These are phyloP conservation scores for Leccinum longicurvipes DNA, from an alignment of 768 basidiomycete genomes.

Conservation along the genomic window DNA sequence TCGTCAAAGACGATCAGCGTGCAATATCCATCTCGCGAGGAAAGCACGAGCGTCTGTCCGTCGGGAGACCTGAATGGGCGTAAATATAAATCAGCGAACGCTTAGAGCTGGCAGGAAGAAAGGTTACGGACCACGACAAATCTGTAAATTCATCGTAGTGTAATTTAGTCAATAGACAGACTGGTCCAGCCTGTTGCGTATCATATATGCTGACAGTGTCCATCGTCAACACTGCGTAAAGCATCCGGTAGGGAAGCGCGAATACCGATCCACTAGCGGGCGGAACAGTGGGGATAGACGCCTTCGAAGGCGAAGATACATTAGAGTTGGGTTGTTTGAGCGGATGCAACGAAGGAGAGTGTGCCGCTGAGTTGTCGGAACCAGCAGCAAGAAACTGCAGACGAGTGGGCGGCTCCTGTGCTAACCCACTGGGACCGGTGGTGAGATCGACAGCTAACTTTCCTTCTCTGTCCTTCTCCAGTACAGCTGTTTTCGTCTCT, in stretches of 20 bases:
- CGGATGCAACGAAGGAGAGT: conserved; percentile 13
- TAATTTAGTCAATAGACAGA: conserved; percentile 88
- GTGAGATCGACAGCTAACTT: conserved; percentile 58
- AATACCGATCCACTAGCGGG: conserved; percentile 69
- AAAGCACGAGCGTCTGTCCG: conserved; percentile 87
- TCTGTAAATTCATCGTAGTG: conserved; percentile 99
- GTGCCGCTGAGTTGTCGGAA: conserved; percentile 4
- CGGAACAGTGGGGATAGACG: conserved; percentile 30
- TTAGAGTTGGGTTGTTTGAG: conserved; percentile 14
- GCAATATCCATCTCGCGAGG: conserved; percentile 96
- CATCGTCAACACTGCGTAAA: conserved; percentile 95
- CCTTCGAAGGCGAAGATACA: conserved; percentile 19
- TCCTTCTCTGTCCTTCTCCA: conserved; percentile 68
- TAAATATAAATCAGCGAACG: conserved; percentile 4
- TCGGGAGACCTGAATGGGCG: conserved; percentile 77
- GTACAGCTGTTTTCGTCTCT: conserved; percentile 53
- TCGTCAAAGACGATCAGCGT: conserved; percentile 95
- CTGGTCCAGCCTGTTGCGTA: conserved; percentile 90
- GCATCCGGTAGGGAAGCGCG: conserved; percentile 87
- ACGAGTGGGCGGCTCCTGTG: conserved; percentile 8
- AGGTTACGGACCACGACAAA: conserved; percentile 75
- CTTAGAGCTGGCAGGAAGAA: neutral
- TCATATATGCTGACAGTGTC: conserved; percentile 95
- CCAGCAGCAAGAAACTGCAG: conserved; percentile 2
- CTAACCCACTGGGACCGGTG: conserved; percentile 28